Evolutionary conservation across 2,329 filamentous ascomycete species (phyloP).

Genomic region (Cercospora zeae-maydis): DNA sequence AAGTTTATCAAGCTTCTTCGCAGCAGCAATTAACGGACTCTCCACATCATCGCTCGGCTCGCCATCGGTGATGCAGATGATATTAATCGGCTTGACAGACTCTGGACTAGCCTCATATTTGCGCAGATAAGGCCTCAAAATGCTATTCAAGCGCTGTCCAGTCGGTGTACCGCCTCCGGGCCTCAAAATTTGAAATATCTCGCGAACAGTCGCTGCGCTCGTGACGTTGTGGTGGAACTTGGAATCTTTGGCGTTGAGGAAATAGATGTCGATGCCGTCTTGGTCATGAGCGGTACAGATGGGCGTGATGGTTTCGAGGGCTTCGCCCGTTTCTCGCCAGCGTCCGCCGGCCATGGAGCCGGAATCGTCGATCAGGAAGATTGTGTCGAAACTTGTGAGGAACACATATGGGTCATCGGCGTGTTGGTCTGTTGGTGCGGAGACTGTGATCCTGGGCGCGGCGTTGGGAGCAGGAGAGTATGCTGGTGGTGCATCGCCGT

Average conservation of each 20-base stretch:
- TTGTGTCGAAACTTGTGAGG: constrained; percentile 74
- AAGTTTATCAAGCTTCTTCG: constrained; percentile 65
- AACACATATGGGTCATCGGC: constrained; percentile 71
- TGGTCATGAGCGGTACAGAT: constrained; percentile 75
- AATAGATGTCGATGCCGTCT: constrained; percentile 88
- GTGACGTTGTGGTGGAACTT: constrained; percentile 64
- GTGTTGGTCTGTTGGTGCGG: constrained; percentile 28
- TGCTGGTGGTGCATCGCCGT: constrained; percentile 33
- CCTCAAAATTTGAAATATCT: constrained; percentile 65
- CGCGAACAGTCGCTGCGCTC: constrained; percentile 54
- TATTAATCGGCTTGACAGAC: constrained; percentile 72
- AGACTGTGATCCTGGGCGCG: constrained; percentile 19
- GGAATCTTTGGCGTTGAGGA: constrained; percentile 68
- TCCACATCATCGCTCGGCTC: constrained; percentile 76
- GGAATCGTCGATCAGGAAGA: constrained; percentile 91
- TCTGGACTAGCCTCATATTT: constrained; percentile 50
- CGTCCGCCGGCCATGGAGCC: constrained; percentile 73
- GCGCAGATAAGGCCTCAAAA: constrained; percentile 69
- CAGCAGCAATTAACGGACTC: constrained; percentile 62
- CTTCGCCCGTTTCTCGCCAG: constrained; percentile 71
- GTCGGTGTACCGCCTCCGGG: constrained; percentile 71
- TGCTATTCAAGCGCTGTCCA: constrained; percentile 64
- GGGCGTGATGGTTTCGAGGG: constrained; percentile 70
- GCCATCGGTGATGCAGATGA: constrained; percentile 93
- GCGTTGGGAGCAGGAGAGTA: constrained; percentile 46